phyloP scores from a whole-genome alignment of 2,329 filamentous ascomycete species.

The Ceratocystis destructans region DNA sequence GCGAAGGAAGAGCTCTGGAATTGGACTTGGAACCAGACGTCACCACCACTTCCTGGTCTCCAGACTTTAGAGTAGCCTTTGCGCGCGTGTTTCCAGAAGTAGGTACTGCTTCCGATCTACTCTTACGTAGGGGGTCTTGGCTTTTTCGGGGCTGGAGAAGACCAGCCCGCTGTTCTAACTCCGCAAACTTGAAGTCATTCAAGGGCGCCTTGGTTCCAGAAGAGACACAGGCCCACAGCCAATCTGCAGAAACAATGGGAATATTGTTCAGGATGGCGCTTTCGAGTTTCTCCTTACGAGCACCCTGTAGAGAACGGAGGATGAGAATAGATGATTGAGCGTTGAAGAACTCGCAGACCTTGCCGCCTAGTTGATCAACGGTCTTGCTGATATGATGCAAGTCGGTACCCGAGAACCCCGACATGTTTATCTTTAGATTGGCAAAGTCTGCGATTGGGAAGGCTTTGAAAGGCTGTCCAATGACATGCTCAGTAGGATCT shows the following conservation, averaged over 20 bases:
- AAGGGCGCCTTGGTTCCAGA: neutral
- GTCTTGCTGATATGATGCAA: conserved; percentile 71
- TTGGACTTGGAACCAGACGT: neutral
- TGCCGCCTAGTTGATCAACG: conserved; percentile 62
- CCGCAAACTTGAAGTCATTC: conserved; percentile 12
- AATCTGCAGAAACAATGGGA: conserved; percentile 65
- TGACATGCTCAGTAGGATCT: conserved; percentile 52
- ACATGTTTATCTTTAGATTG: conserved; percentile 60
- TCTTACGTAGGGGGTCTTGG: conserved; percentile 1
- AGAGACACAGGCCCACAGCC: conserved; percentile 72
- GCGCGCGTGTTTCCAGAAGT: neutral
- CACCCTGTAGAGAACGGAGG: conserved; percentile 44
- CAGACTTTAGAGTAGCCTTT: neutral
- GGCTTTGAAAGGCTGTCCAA: conserved; percentile 61
- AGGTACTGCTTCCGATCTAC: neutral
- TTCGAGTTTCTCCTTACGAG: conserved; percentile 62
- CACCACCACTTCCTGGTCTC: neutral
- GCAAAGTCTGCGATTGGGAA: conserved; percentile 59
- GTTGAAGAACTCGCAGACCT: conserved; percentile 65
- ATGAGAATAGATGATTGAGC: conserved; percentile 61
- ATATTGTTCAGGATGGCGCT: conserved; percentile 63
- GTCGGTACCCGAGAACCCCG: conserved; percentile 72
- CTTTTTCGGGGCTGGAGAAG: conserved; percentile 21
- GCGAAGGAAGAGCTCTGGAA: neutral
- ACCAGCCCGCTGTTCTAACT: conserved; percentile 18